These are phyloP conservation scores for Myriangium duriaei DNA, from an alignment of 2,329 filamentous ascomycete genomes.

Conservation along the genomic window DNA sequence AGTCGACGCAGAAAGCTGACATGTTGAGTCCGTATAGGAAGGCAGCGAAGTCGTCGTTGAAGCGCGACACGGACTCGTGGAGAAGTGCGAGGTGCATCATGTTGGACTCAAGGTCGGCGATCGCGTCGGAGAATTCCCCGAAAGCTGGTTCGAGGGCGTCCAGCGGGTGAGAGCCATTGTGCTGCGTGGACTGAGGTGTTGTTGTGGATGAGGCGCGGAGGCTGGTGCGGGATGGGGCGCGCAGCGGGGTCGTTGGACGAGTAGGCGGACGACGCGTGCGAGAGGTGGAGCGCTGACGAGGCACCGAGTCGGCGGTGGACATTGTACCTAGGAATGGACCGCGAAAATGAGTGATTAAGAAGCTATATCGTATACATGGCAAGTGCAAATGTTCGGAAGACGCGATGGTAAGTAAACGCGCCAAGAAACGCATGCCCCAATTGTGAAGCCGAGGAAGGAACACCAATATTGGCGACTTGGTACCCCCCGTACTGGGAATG, in stretches of 20 bases:
- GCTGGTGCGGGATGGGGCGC: conserved; percentile 78
- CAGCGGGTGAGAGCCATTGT: conserved; percentile 51
- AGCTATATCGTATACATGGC: too few species aligned
- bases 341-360: too few species aligned
- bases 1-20: conserved; percentile 98
- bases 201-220: conserved; percentile 61
- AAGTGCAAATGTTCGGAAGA: too few species aligned
- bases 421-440: too few species aligned
- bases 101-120: conserved; percentile 92
- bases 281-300: conserved; percentile 11
- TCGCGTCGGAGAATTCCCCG: conserved; percentile 81
- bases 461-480: too few species aligned
- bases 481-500: too few species aligned
- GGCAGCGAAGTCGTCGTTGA: conserved; percentile 89
- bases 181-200: conserved; percentile 22
- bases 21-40: conserved; percentile 96
- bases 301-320: conserved; percentile 4
- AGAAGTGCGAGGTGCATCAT: conserved; percentile 95
- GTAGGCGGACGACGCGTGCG: conserved; percentile 37
- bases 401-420: too few species aligned
- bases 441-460: too few species aligned
- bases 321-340: too few species aligned
- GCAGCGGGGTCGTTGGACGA: conserved; percentile 81
- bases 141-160: conserved; percentile 80
- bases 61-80: conserved; percentile 85